These are phyloP conservation scores for Arthrobotrys megalospora DNA, from an alignment of 2,329 filamentous ascomycete species.

Conservation along the genomic window DNA sequence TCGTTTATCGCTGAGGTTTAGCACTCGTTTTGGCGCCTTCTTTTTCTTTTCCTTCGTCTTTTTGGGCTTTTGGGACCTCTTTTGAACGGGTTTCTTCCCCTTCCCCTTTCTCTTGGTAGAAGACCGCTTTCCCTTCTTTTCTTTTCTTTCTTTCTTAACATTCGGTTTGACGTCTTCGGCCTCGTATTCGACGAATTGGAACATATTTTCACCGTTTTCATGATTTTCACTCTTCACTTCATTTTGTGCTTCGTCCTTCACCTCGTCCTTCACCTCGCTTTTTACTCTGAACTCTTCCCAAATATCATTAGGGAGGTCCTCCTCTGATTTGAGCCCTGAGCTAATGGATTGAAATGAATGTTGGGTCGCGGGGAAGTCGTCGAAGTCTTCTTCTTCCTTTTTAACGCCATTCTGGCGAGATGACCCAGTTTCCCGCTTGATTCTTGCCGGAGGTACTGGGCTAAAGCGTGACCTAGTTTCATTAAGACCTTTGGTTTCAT, in stretches of 20 bases:
- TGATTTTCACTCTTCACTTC: slow-evolving; percentile 68
- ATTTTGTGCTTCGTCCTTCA: slow-evolving; percentile 63
- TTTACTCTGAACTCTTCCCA: slow-evolving; percentile 66
- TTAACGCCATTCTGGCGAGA: slow-evolving; percentile 19
- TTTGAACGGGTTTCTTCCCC: slow-evolving; percentile 62
- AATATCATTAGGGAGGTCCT: slow-evolving; percentile 65
- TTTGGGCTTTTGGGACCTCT: slow-evolving; percentile 27
- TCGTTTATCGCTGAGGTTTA: slow-evolving; percentile 77
- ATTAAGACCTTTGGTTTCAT: slow-evolving; percentile 63
- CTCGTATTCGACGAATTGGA: neutral
- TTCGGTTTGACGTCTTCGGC: neutral
- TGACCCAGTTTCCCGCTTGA: slow-evolving; percentile 24
- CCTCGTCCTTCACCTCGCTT: slow-evolving; percentile 68
- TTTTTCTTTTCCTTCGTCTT: slow-evolving; percentile 63
- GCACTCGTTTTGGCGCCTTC: slow-evolving; percentile 65
- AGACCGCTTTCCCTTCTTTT: slow-evolving; percentile 19
- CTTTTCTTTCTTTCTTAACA: slow-evolving; percentile 1
- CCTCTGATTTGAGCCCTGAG: slow-evolving; percentile 20
- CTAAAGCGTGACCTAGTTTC: slow-evolving; percentile 11
- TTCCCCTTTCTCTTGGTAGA: slow-evolving; percentile 54
- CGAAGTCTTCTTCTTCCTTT: slow-evolving; percentile 44
- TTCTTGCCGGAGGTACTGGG: slow-evolving; percentile 12
- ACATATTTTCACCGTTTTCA: neutral
- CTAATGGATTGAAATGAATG: neutral
- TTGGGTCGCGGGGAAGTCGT: slow-evolving; percentile 56